phyloP scores from a whole-genome alignment of 306 rosid genomes.

The Nissolia schottii region DNA sequence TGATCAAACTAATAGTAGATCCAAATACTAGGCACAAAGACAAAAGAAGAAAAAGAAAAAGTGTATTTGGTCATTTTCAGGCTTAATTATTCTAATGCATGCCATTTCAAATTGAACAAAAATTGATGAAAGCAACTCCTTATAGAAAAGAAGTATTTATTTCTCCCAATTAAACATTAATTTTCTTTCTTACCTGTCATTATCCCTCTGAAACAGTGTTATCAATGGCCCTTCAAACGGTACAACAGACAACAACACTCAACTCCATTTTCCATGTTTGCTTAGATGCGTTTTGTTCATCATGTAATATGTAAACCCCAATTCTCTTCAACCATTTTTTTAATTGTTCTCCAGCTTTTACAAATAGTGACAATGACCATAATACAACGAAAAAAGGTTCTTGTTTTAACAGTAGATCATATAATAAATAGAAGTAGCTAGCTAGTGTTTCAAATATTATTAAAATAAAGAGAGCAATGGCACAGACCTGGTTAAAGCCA shows the following conservation, averaged over 20 bases:
- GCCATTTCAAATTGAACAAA: too few species aligned
- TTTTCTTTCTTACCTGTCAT: neutral
- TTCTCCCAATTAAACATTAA: neutral
- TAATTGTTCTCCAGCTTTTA: neutral
- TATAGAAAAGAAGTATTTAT: too few species aligned
- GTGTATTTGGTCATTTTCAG: neutral
- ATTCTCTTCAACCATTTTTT: neutral
- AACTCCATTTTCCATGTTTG: neutral
- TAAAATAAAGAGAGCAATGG: neutral
- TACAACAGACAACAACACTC: neutral
- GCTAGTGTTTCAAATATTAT: slow-evolving; percentile 8
- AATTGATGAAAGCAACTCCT: neutral
- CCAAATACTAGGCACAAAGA: neutral
- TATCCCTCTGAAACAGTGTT: neutral
- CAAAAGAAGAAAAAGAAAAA: neutral
- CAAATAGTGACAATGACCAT: neutral
- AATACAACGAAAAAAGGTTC: neutral
- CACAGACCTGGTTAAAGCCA: slow-evolving; percentile 82
- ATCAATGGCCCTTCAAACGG: neutral
- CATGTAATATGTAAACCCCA: neutral
- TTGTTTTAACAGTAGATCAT: neutral
- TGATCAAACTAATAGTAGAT: neutral
- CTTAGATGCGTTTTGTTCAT: neutral
- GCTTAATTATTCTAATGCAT: too few species aligned
- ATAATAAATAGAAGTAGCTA: neutral